Evolutionary conservation across 768 basidiomycete genomes (phyloP).

Genomic region (Mrakia frigida): DNA sequence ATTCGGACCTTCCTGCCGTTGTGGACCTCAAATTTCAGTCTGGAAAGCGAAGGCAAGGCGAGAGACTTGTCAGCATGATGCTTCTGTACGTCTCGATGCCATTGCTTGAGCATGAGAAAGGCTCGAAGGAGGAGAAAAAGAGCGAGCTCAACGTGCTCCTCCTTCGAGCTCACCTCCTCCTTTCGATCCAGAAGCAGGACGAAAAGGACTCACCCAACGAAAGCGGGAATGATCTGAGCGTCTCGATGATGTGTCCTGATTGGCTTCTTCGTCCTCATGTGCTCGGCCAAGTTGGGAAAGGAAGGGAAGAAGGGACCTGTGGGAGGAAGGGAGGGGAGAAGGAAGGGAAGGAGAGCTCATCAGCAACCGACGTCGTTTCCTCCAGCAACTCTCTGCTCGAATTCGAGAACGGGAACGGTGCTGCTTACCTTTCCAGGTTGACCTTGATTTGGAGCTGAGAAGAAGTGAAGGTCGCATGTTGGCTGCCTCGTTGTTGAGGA

Average conservation of each 20-base stretch:
- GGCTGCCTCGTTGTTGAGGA: neutral
- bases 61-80: neutral
- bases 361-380: neutral
- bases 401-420: neutral
- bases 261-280: constrained; percentile 58
- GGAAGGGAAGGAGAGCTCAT: neutral
- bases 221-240: constrained; percentile 91
- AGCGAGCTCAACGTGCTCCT: neutral
- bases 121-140: neutral
- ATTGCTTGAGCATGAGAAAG: neutral
- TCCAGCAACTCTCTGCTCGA: no score
- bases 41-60: constrained; percentile 41
- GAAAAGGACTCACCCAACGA: constrained; percentile 68
- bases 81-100: no score
- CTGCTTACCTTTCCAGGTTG: constrained; percentile 9
- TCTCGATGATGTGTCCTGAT: constrained; percentile 82
- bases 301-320: constrained; percentile 28
- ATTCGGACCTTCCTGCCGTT: constrained; percentile 65
- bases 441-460: neutral
- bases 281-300: constrained; percentile 28
- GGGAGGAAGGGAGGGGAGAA: neutral
- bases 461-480: neutral
- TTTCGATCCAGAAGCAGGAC: neutral
- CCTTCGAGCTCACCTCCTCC: neutral
- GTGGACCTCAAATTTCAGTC: constrained; percentile 84